These are phyloP conservation scores for Xylariaceae sp. DNA, from an alignment of 2,329 filamentous ascomycete species.

Conservation along the genomic window DNA sequence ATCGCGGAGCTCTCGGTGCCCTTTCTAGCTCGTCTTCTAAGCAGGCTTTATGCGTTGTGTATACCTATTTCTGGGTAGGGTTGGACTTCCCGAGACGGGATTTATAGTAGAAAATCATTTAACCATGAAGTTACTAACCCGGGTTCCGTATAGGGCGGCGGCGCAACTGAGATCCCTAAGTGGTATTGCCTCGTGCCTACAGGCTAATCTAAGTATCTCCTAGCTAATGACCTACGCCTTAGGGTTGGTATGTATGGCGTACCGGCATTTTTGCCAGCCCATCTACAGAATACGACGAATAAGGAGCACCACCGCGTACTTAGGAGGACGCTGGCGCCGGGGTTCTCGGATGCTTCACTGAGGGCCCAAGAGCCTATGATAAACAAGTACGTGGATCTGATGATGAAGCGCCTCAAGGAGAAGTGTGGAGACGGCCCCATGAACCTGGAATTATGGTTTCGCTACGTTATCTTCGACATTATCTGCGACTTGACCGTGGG, in stretches of 20 bases:
- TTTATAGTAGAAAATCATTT: not conserved
- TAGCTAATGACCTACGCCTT: not conserved
- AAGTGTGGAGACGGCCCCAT: slow-evolving; percentile 10
- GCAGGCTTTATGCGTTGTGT: not conserved
- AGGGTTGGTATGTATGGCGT: slow-evolving; percentile 11
- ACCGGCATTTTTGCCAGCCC: slow-evolving; percentile 15
- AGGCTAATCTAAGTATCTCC: not conserved
- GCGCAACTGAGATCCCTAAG: not conserved
- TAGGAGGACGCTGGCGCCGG: slow-evolving; percentile 35
- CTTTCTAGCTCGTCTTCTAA: not conserved
- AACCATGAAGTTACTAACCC: not conserved
- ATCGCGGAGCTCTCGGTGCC: not conserved
- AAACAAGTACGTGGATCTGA: slow-evolving; percentile 33
- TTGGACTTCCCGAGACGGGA: not conserved
- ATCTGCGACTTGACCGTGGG: slow-evolving; percentile 6
- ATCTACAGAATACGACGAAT: slow-evolving; percentile 27
- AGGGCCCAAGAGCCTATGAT: slow-evolving; percentile 40
- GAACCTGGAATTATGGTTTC: slow-evolving; percentile 1
- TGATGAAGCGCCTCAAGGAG: slow-evolving; percentile 27
- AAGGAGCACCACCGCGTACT: slow-evolving; percentile 32
- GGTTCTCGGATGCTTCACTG: slow-evolving; percentile 38
- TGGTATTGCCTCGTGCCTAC: not conserved
- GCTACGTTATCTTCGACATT: slow-evolving; percentile 12
- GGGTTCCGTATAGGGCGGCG: not conserved
- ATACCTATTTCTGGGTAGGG: not conserved